Base-by-base conservation (phyloP, 768 basidiomycete species). In the Royoungia palumana region DNA sequence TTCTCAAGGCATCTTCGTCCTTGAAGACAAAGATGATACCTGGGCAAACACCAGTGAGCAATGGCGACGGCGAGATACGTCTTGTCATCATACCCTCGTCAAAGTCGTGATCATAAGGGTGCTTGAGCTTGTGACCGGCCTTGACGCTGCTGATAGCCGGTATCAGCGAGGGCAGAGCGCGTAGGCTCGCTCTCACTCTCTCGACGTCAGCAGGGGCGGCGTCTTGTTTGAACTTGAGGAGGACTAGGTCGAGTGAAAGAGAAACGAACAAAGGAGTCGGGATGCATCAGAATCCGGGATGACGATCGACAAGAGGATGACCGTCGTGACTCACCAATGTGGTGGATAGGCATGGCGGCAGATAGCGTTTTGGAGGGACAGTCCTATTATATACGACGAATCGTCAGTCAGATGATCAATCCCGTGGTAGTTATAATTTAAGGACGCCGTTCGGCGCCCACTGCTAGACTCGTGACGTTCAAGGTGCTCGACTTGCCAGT, bases 21-120 rank as follows among this genome's bases (percentile, higher is more conserved):
- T 65, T 41, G 38, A 65, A 67, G 32, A 59, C 10, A 20, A 64
- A 51, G 24, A 66, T 51, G 25, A 56, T 9, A 11, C 64, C 63
- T 66, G 35, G 12, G 32, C 1, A 13, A 14, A 6, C 13, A 28
- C 12, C 28, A 28, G 28, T 22, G 11, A 28, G 12, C 5, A 5
- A 5, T 2, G 16, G 6, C 28, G 5, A 28, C 28, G 1, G 32
- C 2, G 32, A 32, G 32, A 32, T 14, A 3, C 6, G 4, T 5
- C 14, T 32, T 32, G 16, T 32, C 16, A 27, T 36, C 13, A 20
- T 32, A 67, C 65, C 62, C 49, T 55, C 46, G 39, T 63, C 60
- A 36, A 41, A 67, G 41, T 54, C 57, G 6, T 47, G 65, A 34
- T 56, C 57, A 21, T 57, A 13, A 6, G 49, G 47, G 34, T 65